phyloP scores from a whole-genome alignment of 768 basidiomycete species.

The Lactarius sanguifluus region DNA sequence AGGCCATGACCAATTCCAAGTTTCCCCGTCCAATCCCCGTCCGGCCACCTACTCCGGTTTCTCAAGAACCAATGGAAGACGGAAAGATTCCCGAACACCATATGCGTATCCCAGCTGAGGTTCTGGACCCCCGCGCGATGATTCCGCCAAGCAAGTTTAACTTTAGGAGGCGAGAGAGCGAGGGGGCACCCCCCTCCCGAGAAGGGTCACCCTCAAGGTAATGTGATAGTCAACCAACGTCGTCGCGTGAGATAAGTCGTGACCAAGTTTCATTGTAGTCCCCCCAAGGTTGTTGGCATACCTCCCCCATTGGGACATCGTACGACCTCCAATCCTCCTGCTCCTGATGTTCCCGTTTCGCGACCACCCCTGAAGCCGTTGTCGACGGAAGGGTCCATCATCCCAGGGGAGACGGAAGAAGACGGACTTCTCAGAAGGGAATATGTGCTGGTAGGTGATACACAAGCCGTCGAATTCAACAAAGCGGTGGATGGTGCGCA shows the following conservation, averaged over 20 bases:
- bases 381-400: constrained; percentile 61
- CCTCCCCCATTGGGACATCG: constrained; percentile 4
- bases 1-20: constrained; percentile 73
- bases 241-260: not conserved
- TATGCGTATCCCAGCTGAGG: constrained; percentile 72
- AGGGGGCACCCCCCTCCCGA: constrained; percentile 15
- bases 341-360: constrained; percentile 4
- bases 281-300: not conserved
- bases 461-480: constrained; percentile 87
- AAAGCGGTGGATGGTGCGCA: constrained; percentile 83
- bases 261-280: not conserved
- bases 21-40: constrained; percentile 56
- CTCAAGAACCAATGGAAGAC: constrained; percentile 30
- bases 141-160: constrained; percentile 82
- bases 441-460: constrained; percentile 93
- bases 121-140: constrained; percentile 75
- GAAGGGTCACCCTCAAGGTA: constrained; percentile 20
- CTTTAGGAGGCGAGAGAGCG: constrained; percentile 47
- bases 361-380: constrained; percentile 33
- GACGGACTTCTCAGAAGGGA: constrained; percentile 78
- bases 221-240: not conserved
- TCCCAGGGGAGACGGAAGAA: constrained; percentile 83
- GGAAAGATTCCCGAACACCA: constrained; percentile 68
- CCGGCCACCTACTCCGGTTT: constrained; percentile 34
- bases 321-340: not conserved